A percentile compares a stretch with the other conserved stretches of the same genome.
Conservation (phyloP, 2,329 filamentous ascomycete genomes). For the Cephalotrichum gorgonifer region DNA sequence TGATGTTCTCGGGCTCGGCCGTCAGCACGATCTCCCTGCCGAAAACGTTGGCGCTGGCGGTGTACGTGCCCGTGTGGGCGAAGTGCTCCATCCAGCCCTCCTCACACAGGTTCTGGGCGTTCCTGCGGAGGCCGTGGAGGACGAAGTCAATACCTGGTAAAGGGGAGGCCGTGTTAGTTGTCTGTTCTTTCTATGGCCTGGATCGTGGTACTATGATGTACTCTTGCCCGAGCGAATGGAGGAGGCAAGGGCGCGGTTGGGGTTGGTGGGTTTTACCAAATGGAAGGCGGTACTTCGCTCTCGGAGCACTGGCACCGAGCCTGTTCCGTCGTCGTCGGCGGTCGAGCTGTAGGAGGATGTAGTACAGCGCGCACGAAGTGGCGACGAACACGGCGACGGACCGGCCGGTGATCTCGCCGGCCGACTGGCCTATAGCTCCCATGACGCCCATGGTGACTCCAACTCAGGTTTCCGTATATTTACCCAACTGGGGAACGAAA, state of each 20-base stretch:
- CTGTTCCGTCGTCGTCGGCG: slow-evolving; percentile 32
- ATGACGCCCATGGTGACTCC: slow-evolving; percentile 38
- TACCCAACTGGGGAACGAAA: too few species aligned
- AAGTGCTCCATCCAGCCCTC: slow-evolving; percentile 52
- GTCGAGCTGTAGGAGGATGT: slow-evolving; percentile 24
- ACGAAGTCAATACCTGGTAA: slow-evolving; percentile 57
- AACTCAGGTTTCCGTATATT: too few species aligned
- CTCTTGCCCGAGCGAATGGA: background rate
- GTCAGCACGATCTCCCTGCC: slow-evolving; percentile 61
- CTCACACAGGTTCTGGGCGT: slow-evolving; percentile 43
- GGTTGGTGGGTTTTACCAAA: background rate
- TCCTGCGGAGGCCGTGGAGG: slow-evolving; percentile 40
- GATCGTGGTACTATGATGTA: background rate
- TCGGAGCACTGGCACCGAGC: slow-evolving; percentile 31
- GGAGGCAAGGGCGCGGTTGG: slow-evolving; percentile 10
- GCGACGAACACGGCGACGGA: slow-evolving; percentile 24
- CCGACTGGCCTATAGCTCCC: slow-evolving; percentile 38
- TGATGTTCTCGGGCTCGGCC: slow-evolving; percentile 79
- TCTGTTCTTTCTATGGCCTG: background rate
- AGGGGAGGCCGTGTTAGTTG: slow-evolving; percentile 1
- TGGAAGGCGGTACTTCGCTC: slow-evolving; percentile 23
- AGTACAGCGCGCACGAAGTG: slow-evolving; percentile 25
- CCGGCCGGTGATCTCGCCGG: slow-evolving; percentile 32
- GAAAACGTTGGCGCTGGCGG: slow-evolving; percentile 46
- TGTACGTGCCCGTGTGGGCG: slow-evolving; percentile 32